phyloP scores from a whole-genome alignment of 495 filamentous ascomycete species.

The Peziza echinospora region DNA sequence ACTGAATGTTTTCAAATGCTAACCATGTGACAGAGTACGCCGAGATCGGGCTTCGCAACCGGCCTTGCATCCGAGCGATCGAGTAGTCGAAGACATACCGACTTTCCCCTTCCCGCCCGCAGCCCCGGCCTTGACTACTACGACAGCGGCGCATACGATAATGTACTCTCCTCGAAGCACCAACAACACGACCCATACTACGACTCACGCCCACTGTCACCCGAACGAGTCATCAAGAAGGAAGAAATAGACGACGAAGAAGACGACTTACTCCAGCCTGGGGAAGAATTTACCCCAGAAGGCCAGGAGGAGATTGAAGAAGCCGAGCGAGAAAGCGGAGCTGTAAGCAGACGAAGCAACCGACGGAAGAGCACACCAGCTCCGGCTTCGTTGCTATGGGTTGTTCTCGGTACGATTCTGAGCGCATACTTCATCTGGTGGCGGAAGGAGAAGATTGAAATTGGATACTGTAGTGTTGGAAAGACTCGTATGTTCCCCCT shows the following conservation, averaged over 20 bases:
- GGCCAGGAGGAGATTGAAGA: conserved; percentile 48
- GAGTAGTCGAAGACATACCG: too few species aligned
- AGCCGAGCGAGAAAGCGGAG: conserved; percentile 31
- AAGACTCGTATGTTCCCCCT: conserved; percentile 27
- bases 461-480: conserved; percentile 85
- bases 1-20: too few species aligned
- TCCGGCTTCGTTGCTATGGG: conserved; percentile 31
- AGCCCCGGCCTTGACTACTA: too few species aligned
- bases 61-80: too few species aligned
- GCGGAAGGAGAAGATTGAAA: conserved; percentile 79
- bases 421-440: conserved; percentile 61
- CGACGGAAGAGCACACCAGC: conserved; percentile 2
- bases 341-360: conserved; percentile 4
- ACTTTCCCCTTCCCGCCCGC: too few species aligned
- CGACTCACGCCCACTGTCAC: too few species aligned
- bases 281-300: conserved; percentile 87
- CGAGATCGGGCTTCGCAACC: too few species aligned
- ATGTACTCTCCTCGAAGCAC: too few species aligned
- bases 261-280: conserved; percentile 31
- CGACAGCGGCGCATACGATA: too few species aligned
- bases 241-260: conserved; percentile 21
- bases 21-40: too few species aligned
- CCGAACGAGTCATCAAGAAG: too few species aligned
- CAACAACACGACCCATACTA: too few species aligned
- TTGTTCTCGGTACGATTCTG: conserved; percentile 43